Evolutionary conservation across 805 yeast genomes (phyloP).

Genomic region (Cyberlindnera veronae): DNA sequence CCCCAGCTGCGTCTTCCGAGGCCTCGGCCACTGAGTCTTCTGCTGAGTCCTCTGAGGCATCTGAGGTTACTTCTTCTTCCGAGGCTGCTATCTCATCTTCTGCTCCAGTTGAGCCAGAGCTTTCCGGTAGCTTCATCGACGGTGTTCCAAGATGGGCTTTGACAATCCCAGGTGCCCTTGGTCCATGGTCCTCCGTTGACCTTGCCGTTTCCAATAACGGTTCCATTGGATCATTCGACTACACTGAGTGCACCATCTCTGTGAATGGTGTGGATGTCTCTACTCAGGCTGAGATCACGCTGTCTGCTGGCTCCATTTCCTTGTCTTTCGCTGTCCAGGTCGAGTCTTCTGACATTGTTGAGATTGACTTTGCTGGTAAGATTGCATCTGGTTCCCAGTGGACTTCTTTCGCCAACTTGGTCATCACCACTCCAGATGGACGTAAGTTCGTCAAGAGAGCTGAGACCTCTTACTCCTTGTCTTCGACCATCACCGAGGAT

Average conservation of each 20-base stretch:
- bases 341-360: background rate
- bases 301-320: background rate
- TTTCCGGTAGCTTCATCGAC: background rate
- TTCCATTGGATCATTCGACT: slow-evolving; percentile 11
- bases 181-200: slow-evolving; percentile 15
- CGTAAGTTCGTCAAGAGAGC: too few species aligned
- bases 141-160: slow-evolving; percentile 1
- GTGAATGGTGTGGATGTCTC: slow-evolving; percentile 8
- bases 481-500: too few species aligned
- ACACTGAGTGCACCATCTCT: slow-evolving; percentile 7
- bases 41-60: background rate
- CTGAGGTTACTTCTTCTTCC: background rate
- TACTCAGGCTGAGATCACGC: background rate
- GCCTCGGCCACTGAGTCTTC: background rate
- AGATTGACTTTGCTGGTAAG: background rate
- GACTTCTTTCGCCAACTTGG: too few species aligned
- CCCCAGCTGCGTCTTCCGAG: background rate
- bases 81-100: background rate
- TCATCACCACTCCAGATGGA: too few species aligned
- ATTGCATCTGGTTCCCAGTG: too few species aligned
- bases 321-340: background rate
- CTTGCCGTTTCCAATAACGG: slow-evolving; percentile 1
- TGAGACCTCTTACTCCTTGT: too few species aligned
- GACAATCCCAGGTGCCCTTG: background rate
- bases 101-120: background rate